A percentile compares a stretch with the other conserved stretches of the same genome.
Evolutionary conservation across 257 asterid genomes (phyloP).

Genomic region (Penstemon davidsonii): DNA sequence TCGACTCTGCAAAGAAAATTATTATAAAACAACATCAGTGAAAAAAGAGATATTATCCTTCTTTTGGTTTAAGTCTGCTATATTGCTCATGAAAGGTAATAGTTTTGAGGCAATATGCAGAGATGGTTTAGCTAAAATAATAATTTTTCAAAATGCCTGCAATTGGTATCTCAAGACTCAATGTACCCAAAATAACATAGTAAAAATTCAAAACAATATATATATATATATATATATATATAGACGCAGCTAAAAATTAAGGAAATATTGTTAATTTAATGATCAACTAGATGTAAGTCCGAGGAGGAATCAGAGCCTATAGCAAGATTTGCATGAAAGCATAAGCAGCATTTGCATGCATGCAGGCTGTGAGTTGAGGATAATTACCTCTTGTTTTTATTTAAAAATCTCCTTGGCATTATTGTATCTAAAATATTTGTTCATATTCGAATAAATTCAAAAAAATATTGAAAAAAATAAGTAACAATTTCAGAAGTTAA

Average conservation of each 20-base stretch:
- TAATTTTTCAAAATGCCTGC: background rate
- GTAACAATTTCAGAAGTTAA: constrained; percentile 6
- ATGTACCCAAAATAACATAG: background rate
- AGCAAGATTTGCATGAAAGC: constrained; percentile 3
- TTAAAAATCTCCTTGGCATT: background rate
- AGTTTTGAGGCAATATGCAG: background rate
- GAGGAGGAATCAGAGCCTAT: constrained; percentile 17
- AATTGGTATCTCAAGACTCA: background rate
- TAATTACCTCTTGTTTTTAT: constrained; percentile 11
- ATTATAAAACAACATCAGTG: too few species aligned
- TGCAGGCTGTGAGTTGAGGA: constrained; percentile 4
- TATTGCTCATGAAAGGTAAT: background rate
- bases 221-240: too few species aligned
- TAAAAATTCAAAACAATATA: background rate
- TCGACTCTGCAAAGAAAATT: constrained; percentile 50
- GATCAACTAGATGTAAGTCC: constrained; percentile 1
- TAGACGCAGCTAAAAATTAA: background rate
- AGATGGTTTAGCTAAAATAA: background rate
- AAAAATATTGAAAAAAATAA: constrained; percentile 7
- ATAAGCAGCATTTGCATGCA: constrained; percentile 11
- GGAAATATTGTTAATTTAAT: background rate
- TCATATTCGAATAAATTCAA: background rate
- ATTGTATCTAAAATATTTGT: background rate
- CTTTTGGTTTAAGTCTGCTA: constrained; percentile 8
- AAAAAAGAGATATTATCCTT: background rate